A percentile compares a stretch with the other conserved stretches of the same genome.
These are phyloP conservation scores for Penicillium sp. DNA, from an alignment of 2,329 filamentous ascomycete species.

Conservation along the genomic window DNA sequence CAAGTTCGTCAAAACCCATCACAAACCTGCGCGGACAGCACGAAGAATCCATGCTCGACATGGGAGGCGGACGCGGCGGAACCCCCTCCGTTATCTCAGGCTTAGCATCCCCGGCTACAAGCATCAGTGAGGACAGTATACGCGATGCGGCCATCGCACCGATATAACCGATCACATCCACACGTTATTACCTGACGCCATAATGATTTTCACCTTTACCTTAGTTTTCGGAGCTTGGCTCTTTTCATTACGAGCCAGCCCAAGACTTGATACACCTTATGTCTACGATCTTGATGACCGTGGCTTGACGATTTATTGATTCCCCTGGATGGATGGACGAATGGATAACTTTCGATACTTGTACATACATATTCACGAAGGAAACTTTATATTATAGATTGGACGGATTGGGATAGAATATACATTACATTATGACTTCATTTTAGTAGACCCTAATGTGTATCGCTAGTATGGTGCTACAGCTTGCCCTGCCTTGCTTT, in stretches of 20 bases:
- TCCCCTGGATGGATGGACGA: slow-evolving; percentile 25
- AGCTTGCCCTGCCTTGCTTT: neutral
- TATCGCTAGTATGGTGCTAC: neutral
- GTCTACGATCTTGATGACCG: slow-evolving; percentile 20
- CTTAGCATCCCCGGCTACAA: slow-evolving; percentile 43
- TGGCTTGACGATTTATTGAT: slow-evolving; percentile 23
- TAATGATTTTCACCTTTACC: slow-evolving; percentile 18
- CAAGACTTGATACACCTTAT: slow-evolving; percentile 20
- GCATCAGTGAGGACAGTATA: slow-evolving; percentile 38
- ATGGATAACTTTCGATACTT: slow-evolving; percentile 17
- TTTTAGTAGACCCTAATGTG: neutral
- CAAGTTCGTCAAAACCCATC: slow-evolving; percentile 33
- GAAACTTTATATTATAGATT: slow-evolving; percentile 21
- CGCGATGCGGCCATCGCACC: slow-evolving; percentile 28
- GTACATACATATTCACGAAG: slow-evolving; percentile 22
- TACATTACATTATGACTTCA: slow-evolving; percentile 8
- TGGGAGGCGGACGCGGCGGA: slow-evolving; percentile 26
- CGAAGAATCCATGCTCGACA: slow-evolving; percentile 35
- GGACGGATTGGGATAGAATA: slow-evolving; percentile 24
- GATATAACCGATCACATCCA: slow-evolving; percentile 2
- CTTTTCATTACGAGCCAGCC: neutral
- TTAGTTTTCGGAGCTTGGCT: neutral
- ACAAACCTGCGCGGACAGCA: slow-evolving; percentile 22
- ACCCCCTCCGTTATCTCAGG: slow-evolving; percentile 45
- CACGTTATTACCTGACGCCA: slow-evolving; percentile 14